Conservation (phyloP, 164 flowering plant species). For the Dillenia turbinata region DNA sequence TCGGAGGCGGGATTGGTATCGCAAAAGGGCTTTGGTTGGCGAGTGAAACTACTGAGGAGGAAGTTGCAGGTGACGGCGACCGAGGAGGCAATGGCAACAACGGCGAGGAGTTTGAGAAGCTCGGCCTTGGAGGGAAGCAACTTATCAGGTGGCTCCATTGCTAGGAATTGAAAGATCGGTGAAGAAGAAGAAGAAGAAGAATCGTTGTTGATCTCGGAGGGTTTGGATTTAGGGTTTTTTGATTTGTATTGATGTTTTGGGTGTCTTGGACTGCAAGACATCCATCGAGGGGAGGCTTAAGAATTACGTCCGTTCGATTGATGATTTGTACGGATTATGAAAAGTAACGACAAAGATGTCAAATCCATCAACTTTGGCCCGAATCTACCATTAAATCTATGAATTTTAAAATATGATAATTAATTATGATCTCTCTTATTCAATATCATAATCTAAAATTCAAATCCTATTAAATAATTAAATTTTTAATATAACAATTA, state of each 20-base stretch:
- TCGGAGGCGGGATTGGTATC: conserved; percentile 23
- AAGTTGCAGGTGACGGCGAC: conserved; percentile 53
- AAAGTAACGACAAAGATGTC: no score
- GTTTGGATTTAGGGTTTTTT: conserved; percentile 17
- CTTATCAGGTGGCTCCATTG: conserved; percentile 44
- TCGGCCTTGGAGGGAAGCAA: conserved; percentile 64
- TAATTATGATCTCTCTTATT: no score
- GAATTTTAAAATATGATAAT: no score
- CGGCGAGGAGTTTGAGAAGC: conserved; percentile 40
- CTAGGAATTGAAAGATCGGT: background rate
- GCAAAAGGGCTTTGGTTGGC: conserved; percentile 62
- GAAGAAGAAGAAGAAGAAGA: conserved; percentile 22
- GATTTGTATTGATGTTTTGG: background rate
- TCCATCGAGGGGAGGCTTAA: background rate
- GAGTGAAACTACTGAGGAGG: conserved; percentile 22
- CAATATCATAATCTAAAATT: no score
- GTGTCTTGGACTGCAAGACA: conserved; percentile 25
- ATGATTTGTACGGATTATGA: no score
- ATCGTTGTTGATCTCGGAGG: background rate
- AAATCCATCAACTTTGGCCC: no score
- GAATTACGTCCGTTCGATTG: no score
- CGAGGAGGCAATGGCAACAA: conserved; percentile 47
- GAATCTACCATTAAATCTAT: no score
- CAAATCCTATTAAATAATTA: no score
- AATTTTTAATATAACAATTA: no score